Evolutionary conservation across 345 rosid species (phyloP).

Genomic region (Euphorbia peplus): DNA sequence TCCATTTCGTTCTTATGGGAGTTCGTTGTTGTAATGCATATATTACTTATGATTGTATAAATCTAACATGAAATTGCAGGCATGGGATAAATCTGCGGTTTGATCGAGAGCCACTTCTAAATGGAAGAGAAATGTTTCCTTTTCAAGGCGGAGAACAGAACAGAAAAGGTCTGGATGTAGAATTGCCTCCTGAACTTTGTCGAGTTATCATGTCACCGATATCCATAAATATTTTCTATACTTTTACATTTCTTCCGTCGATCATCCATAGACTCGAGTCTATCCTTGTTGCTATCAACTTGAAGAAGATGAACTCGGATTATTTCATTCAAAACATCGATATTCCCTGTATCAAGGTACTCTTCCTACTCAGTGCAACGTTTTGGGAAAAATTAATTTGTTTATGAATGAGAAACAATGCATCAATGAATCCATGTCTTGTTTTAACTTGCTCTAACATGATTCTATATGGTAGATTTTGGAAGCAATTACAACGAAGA

Average conservation of each 20-base stretch:
- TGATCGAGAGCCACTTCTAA: constrained; percentile 41
- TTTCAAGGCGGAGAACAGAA: constrained; percentile 47
- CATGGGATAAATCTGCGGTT: constrained; percentile 43
- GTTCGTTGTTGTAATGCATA: neutral
- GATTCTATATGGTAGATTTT: neutral
- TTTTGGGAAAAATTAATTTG: too few species aligned
- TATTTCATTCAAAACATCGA: constrained; percentile 32
- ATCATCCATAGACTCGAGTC: constrained; percentile 74
- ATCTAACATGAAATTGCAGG: constrained; percentile 36
- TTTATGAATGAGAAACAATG: too few species aligned
- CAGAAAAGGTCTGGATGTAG: constrained; percentile 43
- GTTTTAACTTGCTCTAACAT: constrained; percentile 2
- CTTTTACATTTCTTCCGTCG: constrained; percentile 71
- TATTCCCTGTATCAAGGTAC: constrained; percentile 78
- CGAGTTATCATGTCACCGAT: constrained; percentile 53
- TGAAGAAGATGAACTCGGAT: constrained; percentile 52
- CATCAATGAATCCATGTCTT: neutral
- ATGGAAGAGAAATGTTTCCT: constrained; percentile 54
- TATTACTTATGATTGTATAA: neutral
- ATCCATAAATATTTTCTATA: constrained; percentile 61
- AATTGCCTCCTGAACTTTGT: constrained; percentile 87
- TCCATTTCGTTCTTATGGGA: too few species aligned
- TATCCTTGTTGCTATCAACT: constrained; percentile 63
- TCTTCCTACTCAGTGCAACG: neutral
- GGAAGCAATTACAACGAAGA: constrained; percentile 34